Evolutionary conservation across 208 protist species (phyloP).

Genomic region (Trypanosoma avium): DNA sequence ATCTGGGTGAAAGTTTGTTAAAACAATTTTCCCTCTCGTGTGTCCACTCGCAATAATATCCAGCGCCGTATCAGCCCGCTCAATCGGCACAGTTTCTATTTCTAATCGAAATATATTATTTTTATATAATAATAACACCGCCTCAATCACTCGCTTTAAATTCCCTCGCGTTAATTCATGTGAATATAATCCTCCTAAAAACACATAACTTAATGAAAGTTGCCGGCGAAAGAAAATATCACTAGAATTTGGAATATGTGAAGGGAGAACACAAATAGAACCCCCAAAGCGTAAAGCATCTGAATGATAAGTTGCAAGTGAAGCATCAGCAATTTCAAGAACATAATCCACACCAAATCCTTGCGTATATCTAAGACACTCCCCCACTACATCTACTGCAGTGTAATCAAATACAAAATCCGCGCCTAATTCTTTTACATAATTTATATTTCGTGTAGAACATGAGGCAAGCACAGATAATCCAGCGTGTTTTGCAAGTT

Average conservation of each 20-base stretch:
- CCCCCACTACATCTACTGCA: constrained; percentile 39
- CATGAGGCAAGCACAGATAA: constrained; percentile 65
- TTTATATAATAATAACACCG: constrained; percentile 45
- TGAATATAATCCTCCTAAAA: constrained; percentile 39
- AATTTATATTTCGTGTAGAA: constrained; percentile 51
- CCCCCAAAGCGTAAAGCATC: constrained; percentile 69
- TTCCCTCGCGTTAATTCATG: constrained; percentile 33
- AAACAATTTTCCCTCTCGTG: constrained; percentile 66
- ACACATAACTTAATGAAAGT: constrained; percentile 67
- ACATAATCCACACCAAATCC: constrained; percentile 84
- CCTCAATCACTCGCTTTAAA: constrained; percentile 41
- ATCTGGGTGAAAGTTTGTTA: constrained; percentile 49
- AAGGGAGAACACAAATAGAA: constrained; percentile 55
- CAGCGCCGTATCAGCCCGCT: constrained; percentile 39
- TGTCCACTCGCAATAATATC: constrained; percentile 46
- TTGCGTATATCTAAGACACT: constrained; percentile 49
- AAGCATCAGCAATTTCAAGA: constrained; percentile 50
- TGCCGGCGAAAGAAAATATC: constrained; percentile 60
- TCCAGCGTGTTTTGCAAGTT: constrained; percentile 78
- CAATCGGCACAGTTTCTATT: constrained; percentile 56
- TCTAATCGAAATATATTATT: constrained; percentile 41
- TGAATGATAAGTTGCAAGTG: constrained; percentile 38
- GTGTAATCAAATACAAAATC: constrained; percentile 80
- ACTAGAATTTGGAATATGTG: constrained; percentile 21
- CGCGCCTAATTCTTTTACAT: constrained; percentile 57